Base-by-base conservation (phyloP, 2,329 filamentous ascomycete genomes). In the Macrophomina tecta region DNA sequence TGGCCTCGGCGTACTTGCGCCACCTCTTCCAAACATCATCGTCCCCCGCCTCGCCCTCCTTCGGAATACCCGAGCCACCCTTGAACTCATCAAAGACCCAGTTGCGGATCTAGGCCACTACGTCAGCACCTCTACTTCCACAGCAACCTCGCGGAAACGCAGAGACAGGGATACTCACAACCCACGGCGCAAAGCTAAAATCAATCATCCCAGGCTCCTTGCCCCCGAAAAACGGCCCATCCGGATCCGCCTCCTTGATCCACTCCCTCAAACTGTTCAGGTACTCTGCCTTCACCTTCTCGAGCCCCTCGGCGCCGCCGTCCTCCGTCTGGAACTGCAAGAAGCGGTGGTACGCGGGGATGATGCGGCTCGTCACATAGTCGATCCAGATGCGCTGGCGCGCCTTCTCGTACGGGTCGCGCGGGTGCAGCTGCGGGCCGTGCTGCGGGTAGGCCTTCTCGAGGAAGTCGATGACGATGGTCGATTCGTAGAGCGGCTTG, bases 71-170 rank as follows among this genome's bases (percentile, higher is more conserved):
- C n/a, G 83, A 68, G 0, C 85, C 85, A 1, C 82, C 83, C 66
- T 94, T 94, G 74, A 90, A 94, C 69, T 92, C 84, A 71, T 94
- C 90, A 70, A 94, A 89, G 5, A 92, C 80, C 82, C 90, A 94
- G 23, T 93, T 74, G 14, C 91, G 82, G 32, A 65, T 40, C 63
- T 65, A 7, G 23, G 34, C 6, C 18, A 11, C 11, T 3, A 1
- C 5, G 65, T 55, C 53, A 53, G 23, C 3, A 51, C 16, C 6
- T n/a, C 28, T 16, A 5, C 3, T 48, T 1, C 11, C 16, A 36
- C 38, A 34, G 8, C 32, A 40, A 23, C 46, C n/a, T 18, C 8
- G 23, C 23, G 28, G 28, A n/a, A 32, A 49, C 23, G 3, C 48
- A 32, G 9, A 69, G 18, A 40, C 23, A 40, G 9, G 11, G 8